A percentile compares a stretch with the other conserved stretches of the same genome.
These are phyloP conservation scores for Astragalus glycyphyllos DNA, from an alignment of 306 rosid genomes.

Conservation along the genomic window DNA sequence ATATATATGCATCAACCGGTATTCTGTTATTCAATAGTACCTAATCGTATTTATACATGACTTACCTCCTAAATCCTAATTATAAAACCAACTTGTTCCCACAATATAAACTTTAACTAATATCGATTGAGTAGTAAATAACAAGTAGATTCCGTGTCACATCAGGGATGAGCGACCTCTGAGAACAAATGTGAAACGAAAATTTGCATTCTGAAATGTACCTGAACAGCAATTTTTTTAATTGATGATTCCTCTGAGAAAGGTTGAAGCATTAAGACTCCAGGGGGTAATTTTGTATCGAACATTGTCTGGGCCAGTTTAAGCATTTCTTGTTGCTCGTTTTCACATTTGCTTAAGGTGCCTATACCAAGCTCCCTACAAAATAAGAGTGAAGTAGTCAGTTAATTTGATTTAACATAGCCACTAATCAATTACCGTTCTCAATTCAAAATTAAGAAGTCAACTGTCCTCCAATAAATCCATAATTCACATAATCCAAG, in stretches of 20 bases:
- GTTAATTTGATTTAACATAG: conserved; percentile 25
- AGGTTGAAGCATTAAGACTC: conserved; percentile 87
- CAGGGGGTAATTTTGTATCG: conserved; percentile 95
- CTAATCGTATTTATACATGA: no score
- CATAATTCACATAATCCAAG: conserved; percentile 14
- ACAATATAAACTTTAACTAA: conserved; percentile 11
- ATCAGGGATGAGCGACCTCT: conserved; percentile 5
- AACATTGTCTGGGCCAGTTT: conserved; percentile 86
- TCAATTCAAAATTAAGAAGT: conserved; percentile 36
- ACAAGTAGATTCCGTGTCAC: conserved; percentile 10
- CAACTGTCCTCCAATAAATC: conserved; percentile 4
- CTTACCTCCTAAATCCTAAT: no score
- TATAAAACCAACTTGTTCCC: not conserved
- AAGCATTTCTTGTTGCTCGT: conserved; percentile 76
- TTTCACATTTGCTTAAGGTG: conserved; percentile 72
- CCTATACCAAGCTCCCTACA: conserved; percentile 88
- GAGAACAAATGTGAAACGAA: conserved; percentile 21
- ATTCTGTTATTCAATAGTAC: not conserved
- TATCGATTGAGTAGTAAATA: not conserved
- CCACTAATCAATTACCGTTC: conserved; percentile 11
- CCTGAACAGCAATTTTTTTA: conserved; percentile 85
- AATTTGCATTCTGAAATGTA: conserved; percentile 34
- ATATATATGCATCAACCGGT: conserved; percentile 15
- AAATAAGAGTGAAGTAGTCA: conserved; percentile 32
- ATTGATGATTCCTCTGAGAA: conserved; percentile 92